Evolutionary conservation across 805 yeast genomes (phyloP).

Genomic region (Starmerella powellii): DNA sequence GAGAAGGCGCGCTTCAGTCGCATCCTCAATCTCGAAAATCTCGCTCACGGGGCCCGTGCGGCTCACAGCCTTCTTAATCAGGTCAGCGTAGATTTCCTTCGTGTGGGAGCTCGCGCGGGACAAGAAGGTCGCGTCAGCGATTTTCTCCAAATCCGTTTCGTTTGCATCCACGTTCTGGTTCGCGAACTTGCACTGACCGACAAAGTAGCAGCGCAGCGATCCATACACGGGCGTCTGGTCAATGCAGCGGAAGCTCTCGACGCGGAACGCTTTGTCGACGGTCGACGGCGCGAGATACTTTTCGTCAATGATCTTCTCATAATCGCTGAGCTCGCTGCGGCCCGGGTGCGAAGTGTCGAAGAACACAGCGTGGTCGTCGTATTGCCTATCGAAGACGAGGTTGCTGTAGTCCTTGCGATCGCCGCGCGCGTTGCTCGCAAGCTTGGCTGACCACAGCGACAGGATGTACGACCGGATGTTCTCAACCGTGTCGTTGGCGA

Average conservation of each 20-base stretch:
- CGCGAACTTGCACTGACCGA: slow-evolving; percentile 57
- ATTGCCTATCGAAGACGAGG: slow-evolving; percentile 68
- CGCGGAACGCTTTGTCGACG: slow-evolving; percentile 42
- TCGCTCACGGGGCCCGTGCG: slow-evolving; percentile 90
- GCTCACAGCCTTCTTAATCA: slow-evolving; percentile 53
- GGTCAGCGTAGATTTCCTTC: slow-evolving; percentile 58
- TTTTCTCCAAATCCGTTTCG: slow-evolving; percentile 45
- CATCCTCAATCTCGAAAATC: slow-evolving; percentile 65
- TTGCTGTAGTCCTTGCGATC: slow-evolving; percentile 40
- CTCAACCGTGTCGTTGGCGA: slow-evolving; percentile 70
- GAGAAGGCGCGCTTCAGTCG: slow-evolving; percentile 74
- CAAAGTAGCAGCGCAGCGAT: slow-evolving; percentile 62
- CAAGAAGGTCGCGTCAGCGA: slow-evolving; percentile 69
- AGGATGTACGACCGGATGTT: slow-evolving; percentile 76
- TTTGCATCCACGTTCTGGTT: slow-evolving; percentile 27
- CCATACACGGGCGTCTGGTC: slow-evolving; percentile 33
- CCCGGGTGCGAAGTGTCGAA: slow-evolving; percentile 61
- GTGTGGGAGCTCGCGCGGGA: slow-evolving; percentile 71
- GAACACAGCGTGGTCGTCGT: slow-evolving; percentile 78
- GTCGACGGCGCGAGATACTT: slow-evolving; percentile 42
- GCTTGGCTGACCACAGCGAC: slow-evolving; percentile 82
- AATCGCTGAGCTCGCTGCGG: slow-evolving; percentile 36
- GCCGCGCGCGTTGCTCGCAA: slow-evolving; percentile 65
- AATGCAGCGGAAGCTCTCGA: slow-evolving; percentile 53
- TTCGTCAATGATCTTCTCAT: slow-evolving; percentile 71